A percentile compares a stretch with the other conserved stretches of the same genome.
These are phyloP conservation scores for Atkinsonella hypoxylon DNA, from an alignment of 2,329 filamentous ascomycete species.

Conservation along the genomic window DNA sequence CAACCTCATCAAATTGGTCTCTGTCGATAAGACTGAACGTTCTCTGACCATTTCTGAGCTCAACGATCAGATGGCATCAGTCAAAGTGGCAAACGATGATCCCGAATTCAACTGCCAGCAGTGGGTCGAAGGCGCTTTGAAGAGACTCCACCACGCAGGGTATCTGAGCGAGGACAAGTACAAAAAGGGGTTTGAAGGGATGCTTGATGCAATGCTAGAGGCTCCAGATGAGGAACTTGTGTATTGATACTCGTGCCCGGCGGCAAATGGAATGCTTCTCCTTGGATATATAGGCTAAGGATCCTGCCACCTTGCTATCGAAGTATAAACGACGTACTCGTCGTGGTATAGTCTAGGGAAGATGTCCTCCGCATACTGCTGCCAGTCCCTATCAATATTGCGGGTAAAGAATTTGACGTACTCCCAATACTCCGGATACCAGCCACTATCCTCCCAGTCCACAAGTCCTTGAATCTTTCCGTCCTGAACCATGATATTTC, in stretches of 20 bases:
- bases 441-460: conserved; percentile 36
- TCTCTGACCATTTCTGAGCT: conserved; percentile 3
- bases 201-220: conserved; percentile 7
- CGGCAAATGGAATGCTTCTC: not conserved
- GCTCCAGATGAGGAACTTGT: conserved; percentile 4
- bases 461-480: conserved; percentile 28
- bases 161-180: conserved; percentile 5
- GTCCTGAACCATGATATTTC: conserved; percentile 31
- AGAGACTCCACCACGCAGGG: conserved; percentile 1
- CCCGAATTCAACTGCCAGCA: conserved; percentile 8
- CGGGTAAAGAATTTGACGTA: conserved; percentile 21
- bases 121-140: conserved; percentile 4
- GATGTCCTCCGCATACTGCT: conserved; percentile 13
- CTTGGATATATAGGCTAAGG: conserved; percentile 4
- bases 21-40: not conserved
- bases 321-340: conserved; percentile 15
- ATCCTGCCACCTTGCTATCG: conserved; percentile 13
- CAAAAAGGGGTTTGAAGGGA: conserved; percentile 3
- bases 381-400: conserved; percentile 12
- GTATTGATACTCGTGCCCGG: conserved; percentile 9
- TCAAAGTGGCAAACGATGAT: conserved; percentile 1
- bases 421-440: conserved; percentile 33
- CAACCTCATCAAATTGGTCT: conserved; percentile 1
- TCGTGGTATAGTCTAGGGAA: conserved; percentile 15
- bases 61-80: not conserved